These are phyloP conservation scores for Coemansia sp. DNA, from an alignment of 192 early-diverging fungal genomes.

Conservation along the genomic window DNA sequence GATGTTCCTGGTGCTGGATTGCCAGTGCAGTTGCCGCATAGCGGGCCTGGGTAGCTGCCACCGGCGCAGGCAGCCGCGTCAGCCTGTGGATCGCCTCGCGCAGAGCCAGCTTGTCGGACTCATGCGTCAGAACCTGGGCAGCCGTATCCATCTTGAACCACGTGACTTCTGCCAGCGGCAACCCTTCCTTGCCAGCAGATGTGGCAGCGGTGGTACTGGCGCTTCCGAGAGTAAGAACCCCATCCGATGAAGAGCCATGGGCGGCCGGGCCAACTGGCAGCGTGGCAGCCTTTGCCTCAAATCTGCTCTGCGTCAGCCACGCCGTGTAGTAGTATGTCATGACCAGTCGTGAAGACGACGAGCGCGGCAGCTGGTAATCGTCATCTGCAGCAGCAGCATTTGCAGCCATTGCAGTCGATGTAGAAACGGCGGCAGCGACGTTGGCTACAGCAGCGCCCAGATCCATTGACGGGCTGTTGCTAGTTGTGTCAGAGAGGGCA, in stretches of 20 bases:
- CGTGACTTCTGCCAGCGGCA: conserved; percentile 42
- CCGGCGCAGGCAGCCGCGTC: conserved; percentile 19
- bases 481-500: not conserved
- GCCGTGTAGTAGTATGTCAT: conserved; percentile 52
- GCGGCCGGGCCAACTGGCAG: conserved; percentile 29
- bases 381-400: not conserved
- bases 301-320: conserved; percentile 44
- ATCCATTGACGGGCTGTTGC: not conserved
- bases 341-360: conserved; percentile 21
- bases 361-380: conserved; percentile 8
- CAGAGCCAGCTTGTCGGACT: conserved; percentile 39
- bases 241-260: not conserved
- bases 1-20: not conserved
- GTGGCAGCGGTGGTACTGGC: not conserved
- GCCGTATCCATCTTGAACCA: conserved; percentile 56
- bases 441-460: not conserved
- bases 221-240: conserved; percentile 1
- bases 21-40: conserved; percentile 12
- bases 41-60: not conserved
- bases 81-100: conserved; percentile 47
- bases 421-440: not conserved
- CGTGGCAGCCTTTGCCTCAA: conserved; percentile 31
- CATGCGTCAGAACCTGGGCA: conserved; percentile 46
- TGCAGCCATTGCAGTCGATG: too few relatives aligned
- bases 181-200: not conserved